Conservation (phyloP, 495 filamentous ascomycete species). For the Xylaria palmicola region DNA sequence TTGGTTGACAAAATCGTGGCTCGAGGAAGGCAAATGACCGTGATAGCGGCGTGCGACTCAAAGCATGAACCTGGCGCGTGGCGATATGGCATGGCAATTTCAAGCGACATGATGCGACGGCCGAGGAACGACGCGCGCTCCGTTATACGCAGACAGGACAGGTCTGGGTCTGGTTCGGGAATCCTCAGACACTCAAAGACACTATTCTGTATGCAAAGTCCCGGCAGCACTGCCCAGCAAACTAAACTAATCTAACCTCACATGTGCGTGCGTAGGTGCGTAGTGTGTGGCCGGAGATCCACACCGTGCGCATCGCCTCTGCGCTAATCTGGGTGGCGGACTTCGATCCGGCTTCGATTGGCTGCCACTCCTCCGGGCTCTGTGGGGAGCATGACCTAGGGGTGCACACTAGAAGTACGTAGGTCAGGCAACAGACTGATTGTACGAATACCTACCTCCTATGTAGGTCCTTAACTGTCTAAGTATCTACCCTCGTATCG, state of each 20-base stretch:
- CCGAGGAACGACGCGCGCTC: background rate
- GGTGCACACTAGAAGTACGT: too few relatives aligned
- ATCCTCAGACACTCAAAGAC: background rate
- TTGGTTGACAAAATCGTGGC: background rate
- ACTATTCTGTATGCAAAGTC: background rate
- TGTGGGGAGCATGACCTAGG: background rate
- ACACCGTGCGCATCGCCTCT: background rate
- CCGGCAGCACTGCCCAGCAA: slow-evolving; percentile 7
- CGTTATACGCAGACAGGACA: slow-evolving; percentile 3
- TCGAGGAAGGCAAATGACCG: background rate
- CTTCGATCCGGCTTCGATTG: slow-evolving; percentile 2
- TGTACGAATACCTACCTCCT: too few relatives aligned
- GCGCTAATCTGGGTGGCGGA: slow-evolving; percentile 2
- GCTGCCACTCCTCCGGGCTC: background rate
- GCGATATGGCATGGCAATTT: background rate
- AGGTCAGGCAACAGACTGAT: too few relatives aligned
- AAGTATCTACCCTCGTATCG: too few relatives aligned
- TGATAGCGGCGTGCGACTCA: background rate
- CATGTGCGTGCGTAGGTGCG: background rate
- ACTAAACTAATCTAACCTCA: slow-evolving; percentile 1
- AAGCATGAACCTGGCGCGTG: background rate
- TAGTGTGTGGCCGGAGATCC: background rate
- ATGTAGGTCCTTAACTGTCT: too few relatives aligned
- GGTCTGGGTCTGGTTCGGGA: background rate
- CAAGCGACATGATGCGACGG: background rate